Evolutionary conservation across 1,284 basidiomycete species (phyloP), one percentile per base, ranked within the genome.

Genomic region (Schizophyllum amplum): DNA sequence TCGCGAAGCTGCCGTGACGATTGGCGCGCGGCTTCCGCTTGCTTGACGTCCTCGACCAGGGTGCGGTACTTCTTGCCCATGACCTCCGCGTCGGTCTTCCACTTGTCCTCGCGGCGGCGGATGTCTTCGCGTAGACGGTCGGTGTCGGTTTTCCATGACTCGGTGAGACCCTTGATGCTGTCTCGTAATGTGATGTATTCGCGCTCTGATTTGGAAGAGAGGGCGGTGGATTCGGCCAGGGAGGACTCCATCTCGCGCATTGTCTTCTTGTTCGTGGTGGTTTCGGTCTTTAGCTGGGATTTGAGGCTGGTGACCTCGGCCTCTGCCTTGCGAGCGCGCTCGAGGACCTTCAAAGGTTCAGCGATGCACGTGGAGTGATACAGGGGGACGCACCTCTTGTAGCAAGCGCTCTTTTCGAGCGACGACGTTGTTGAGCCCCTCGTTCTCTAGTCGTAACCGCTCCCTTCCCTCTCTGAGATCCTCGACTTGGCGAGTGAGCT

Each of bases 391-490:
- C 61, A 87, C 87, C 76, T 94, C 92, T 68, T 90, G 86, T 58
- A 92, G 71, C 56, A 93, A 67, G 57, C 92, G 78, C 69, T 94
- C 92, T 68, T 94, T 94, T 57, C 92, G 77, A 24, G 88, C 82
- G 9, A 94, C 84, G 17, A 93, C 90, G 62, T 90, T 90, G 64
- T 90, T 91, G 59, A 92, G 68, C 1, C 85, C 85, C 68, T 94
- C 92, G 66, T 92, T 93, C 71, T 94, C 92, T 54, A 91, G 68
- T 56, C 90, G 72, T 56, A 93, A 70, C 51, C 92, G 76, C 66
- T 92, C 89, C 60, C 92, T 79, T 1, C 83, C 85, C 65, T 92
- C 90, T 64, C 92, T 92, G 68, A 93, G 71, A 69, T 94, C 92
- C 67, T 94, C 92, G 49, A 83, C 85, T 69, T 89, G 86, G 50